phyloP scores from a whole-genome alignment of 108 stramenopile species.

The Nitzschia putrida region DNA sequence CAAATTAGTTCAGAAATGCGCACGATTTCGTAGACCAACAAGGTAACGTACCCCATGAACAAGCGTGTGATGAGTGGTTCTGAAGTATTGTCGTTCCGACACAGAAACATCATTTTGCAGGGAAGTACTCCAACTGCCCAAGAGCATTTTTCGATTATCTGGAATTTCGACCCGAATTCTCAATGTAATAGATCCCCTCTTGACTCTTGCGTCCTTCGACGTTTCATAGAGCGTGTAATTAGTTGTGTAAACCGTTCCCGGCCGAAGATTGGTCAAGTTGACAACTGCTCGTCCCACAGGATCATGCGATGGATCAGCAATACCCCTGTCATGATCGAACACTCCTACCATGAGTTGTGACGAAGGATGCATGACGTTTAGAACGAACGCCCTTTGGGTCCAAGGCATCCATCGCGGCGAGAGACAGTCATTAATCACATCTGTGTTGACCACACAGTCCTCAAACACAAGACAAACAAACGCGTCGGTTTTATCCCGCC shows the following conservation, averaged over 20 bases:
- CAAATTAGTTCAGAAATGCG: not conserved
- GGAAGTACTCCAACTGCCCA: slow-evolving; percentile 4
- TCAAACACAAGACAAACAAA: slow-evolving; percentile 68
- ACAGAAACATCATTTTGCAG: slow-evolving; percentile 14
- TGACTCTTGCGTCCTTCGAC: not conserved
- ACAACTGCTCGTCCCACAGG: slow-evolving; percentile 24
- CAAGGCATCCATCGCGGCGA: slow-evolving; percentile 78
- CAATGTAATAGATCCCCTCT: slow-evolving; percentile 21
- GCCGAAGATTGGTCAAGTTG: slow-evolving; percentile 30
- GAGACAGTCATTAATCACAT: slow-evolving; percentile 68
- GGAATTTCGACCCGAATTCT: slow-evolving; percentile 21
- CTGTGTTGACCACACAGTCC: slow-evolving; percentile 70
- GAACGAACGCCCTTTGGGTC: slow-evolving; percentile 72
- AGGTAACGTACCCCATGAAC: slow-evolving; percentile 24
- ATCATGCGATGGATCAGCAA: slow-evolving; percentile 8
- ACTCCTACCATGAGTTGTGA: slow-evolving; percentile 25
- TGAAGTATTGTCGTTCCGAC: slow-evolving; percentile 1
- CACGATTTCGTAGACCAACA: not conserved
- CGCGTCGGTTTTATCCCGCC: slow-evolving; percentile 69
- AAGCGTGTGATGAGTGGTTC: slow-evolving; percentile 5
- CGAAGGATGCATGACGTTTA: slow-evolving; percentile 46
- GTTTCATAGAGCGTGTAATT: slow-evolving; percentile 9
- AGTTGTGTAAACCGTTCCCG: slow-evolving; percentile 16
- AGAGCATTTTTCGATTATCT: slow-evolving; percentile 8
- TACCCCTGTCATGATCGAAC: slow-evolving; percentile 13